phyloP scores from a whole-genome alignment of 2,329 filamentous ascomycete species.

The Metarhizium brunneum region DNA sequence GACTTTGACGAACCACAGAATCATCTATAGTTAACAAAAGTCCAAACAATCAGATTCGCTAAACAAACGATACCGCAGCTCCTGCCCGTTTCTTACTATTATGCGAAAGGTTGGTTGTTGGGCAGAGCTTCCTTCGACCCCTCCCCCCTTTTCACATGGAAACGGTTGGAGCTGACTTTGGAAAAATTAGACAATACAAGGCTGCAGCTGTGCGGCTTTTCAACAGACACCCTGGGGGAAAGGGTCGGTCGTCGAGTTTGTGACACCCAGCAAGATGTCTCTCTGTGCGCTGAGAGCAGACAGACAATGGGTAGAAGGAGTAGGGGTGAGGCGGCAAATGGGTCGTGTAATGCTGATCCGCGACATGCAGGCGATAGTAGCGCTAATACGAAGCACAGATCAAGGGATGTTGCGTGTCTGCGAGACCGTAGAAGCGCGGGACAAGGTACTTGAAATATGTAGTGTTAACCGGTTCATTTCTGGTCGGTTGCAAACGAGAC shows the following conservation, averaged over 20 bases:
- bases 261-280: not conserved
- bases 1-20: not conserved
- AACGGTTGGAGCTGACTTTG: not conserved
- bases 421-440: not conserved
- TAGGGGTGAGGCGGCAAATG: slow-evolving; percentile 4
- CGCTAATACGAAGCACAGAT: slow-evolving; percentile 1
- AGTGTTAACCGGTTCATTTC: not conserved
- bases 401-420: not conserved
- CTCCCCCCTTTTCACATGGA: slow-evolving; percentile 1
- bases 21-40: not conserved
- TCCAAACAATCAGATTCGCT: not conserved
- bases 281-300: not conserved
- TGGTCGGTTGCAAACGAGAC: not conserved
- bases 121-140: not conserved
- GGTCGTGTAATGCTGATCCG: slow-evolving; percentile 12
- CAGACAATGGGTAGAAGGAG: slow-evolving; percentile 4
- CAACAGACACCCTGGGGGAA: not conserved
- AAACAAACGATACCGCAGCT: not conserved
- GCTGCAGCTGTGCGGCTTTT: slow-evolving; percentile 6
- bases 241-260: slow-evolving; percentile 1
- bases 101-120: not conserved
- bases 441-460: not conserved
- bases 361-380: slow-evolving; percentile 8
- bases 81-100: not conserved
- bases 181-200: not conserved